Evolutionary conservation across 164 flowering plant genomes (phyloP), one percentile per base, ranked within the genome.

Genomic region (Macadamia tetraphylla): DNA sequence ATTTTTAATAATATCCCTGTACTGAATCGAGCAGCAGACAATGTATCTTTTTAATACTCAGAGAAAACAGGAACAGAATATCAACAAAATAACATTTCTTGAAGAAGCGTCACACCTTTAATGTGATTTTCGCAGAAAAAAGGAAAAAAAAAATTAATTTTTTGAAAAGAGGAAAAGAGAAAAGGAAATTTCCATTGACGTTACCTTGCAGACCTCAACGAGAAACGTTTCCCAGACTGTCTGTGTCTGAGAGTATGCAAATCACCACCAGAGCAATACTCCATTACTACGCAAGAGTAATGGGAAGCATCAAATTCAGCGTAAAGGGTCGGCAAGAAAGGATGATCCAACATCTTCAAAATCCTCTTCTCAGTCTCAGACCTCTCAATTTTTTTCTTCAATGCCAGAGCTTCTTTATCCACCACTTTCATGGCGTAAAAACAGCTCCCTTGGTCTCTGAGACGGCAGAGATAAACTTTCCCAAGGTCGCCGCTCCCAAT

Each of bases 211-310:
- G 97, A 78, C 76, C 8, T 62, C 59, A 84, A 70, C 49, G 89
- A 72, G 79, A 92, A 92, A 18, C 89, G 82, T n/a, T 84, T 79
- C 3, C 69, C 75, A 29, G 88, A 88, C 66, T 81, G 90, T n/a
- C 67, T 75, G 58, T 90, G 88, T 2, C 89, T 35, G 58, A 88
- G 83, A 10, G 89, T 81, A 64, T 90, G 94, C 74, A 92, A 73
- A 70, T 92, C 97, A 0, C 97, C 97, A 15, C 92, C 92, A 12
- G 94, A 75, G 63, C 97, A 92, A 60, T 75, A 92, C 83, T 92
- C 96, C 91, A 88, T 92, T 3, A 92, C 94, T 4, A 92, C 79
- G 51, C 97, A 90, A 23, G 89, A 85, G 70, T 79, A 92, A 67
- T 81, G 82, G 0, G 88, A 79, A 31, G 87, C 89, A 42, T 92